These are phyloP conservation scores for Malassezia yamatoensis DNA, from an alignment of 1,284 basidiomycete species.

Conservation along the genomic window DNA sequence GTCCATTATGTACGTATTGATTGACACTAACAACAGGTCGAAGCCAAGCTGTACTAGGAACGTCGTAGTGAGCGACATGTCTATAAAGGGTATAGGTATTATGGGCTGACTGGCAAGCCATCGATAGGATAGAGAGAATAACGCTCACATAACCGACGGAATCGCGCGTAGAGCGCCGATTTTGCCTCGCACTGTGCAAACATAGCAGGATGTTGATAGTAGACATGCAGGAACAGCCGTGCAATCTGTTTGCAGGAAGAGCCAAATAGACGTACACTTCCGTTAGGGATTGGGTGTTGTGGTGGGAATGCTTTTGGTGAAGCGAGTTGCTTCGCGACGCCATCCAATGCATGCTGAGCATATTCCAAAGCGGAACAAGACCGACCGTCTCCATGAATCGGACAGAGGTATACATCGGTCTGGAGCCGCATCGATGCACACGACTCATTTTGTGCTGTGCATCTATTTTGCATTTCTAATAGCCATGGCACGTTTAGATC, in stretches of 20 bases:
- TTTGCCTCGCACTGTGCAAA: constrained; percentile 84
- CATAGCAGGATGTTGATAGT: constrained; percentile 64
- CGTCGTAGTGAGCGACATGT: neutral
- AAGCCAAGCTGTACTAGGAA: constrained; percentile 4
- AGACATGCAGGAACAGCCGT: constrained; percentile 89
- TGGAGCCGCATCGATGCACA: constrained; percentile 96
- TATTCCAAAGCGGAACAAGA: constrained; percentile 91
- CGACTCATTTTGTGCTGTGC: constrained; percentile 51
- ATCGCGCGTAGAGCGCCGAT: constrained; percentile 79
- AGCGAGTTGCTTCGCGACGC: constrained; percentile 81
- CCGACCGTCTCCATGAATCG: constrained; percentile 59
- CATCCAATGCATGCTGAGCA: constrained; percentile 86
- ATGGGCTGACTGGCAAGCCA: constrained; percentile 2
- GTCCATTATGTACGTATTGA: constrained; percentile 25
- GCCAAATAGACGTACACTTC: constrained; percentile 75
- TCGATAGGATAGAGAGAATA: constrained; percentile 64
- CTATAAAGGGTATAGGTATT: neutral
- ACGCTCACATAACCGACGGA: constrained; percentile 67
- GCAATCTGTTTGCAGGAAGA: constrained; percentile 77
- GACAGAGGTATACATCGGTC: constrained; percentile 92
- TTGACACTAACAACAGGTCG: constrained; percentile 5
- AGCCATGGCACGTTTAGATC: constrained; percentile 82
- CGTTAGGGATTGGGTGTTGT: constrained; percentile 52
- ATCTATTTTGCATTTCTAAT: constrained; percentile 72
- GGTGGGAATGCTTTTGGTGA: constrained; percentile 76